These are phyloP conservation scores for Pseudotsuga menziesii DNA, from an alignment of 75 land plant genomes.

Conservation along the genomic window DNA sequence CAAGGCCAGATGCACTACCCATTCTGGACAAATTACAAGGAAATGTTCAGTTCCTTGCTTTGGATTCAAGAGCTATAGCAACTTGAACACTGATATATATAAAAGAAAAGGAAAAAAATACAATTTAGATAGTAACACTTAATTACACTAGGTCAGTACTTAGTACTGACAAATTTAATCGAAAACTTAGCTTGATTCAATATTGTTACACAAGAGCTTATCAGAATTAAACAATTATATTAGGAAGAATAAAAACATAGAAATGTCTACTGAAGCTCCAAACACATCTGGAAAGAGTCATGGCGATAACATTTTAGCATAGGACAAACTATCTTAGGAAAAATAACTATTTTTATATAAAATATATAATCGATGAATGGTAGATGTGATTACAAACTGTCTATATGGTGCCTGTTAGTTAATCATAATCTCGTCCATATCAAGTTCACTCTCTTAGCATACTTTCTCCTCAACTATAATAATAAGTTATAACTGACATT, in stretches of 20 bases:
- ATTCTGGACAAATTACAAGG: background rate
- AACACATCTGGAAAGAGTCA: background rate
- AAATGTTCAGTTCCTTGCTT: background rate
- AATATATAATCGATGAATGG: too few relatives aligned
- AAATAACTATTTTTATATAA: too few relatives aligned
- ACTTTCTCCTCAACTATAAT: too few relatives aligned
- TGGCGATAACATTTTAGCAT: too few relatives aligned
- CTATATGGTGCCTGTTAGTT: too few relatives aligned
- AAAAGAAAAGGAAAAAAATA: background rate
- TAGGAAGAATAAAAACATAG: too few relatives aligned
- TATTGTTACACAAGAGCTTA: background rate
- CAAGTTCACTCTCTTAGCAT: too few relatives aligned
- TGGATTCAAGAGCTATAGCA: background rate
- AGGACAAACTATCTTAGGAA: too few relatives aligned
- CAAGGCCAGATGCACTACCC: conserved; percentile 9
- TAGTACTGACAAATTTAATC: background rate
- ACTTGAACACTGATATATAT: background rate
- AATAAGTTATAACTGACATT: too few relatives aligned
- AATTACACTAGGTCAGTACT: background rate
- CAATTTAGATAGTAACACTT: background rate
- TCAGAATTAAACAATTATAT: background rate
- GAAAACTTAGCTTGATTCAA: background rate
- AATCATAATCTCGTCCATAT: too few relatives aligned
- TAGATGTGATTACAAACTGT: too few relatives aligned
- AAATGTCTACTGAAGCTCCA: background rate